Conservation (phyloP, 163 green algal species). For the Scenedesmus sp. region DNA sequence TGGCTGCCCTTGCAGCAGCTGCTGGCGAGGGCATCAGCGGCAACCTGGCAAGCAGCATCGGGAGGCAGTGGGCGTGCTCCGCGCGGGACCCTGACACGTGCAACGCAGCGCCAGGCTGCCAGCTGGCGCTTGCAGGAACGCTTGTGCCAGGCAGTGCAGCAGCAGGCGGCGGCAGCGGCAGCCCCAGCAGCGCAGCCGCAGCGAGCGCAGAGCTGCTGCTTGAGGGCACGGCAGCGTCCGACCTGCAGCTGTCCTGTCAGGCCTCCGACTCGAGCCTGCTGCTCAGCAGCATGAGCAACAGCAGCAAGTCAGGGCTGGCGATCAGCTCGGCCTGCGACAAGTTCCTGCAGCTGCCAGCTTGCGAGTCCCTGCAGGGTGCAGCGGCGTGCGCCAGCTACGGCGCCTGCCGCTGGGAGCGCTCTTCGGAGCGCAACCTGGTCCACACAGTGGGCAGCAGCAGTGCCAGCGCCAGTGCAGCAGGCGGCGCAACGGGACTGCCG, state of each 20-base stretch:
- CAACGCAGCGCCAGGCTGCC: conserved; percentile 11
- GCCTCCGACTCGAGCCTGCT: neutral
- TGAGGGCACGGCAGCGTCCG: neutral
- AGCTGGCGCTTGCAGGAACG: conserved; percentile 31
- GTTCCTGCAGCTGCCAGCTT: conserved; percentile 51
- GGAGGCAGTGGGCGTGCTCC: conserved; percentile 39
- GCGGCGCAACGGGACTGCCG: neutral
- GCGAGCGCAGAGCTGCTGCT: conserved; percentile 9
- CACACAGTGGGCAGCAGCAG: conserved; percentile 19
- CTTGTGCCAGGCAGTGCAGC: neutral
- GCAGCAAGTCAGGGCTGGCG: conserved; percentile 32
- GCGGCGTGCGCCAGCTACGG: conserved; percentile 8
- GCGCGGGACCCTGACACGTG: neutral
- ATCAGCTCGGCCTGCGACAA: neutral
- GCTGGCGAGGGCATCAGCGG: neutral
- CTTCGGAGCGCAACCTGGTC: conserved; percentile 12
- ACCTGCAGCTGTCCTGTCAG: conserved; percentile 18
- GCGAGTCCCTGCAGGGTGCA: neutral
- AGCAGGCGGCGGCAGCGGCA: neutral
- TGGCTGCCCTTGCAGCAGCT: neutral
- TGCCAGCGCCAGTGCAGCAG: neutral
- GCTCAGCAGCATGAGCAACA: conserved; percentile 23
- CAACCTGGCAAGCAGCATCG: neutral
- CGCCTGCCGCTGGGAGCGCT: conserved; percentile 41
- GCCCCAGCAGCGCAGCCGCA: neutral